phyloP scores from a whole-genome alignment of 768 basidiomycete species.

The Boletus edulis region DNA sequence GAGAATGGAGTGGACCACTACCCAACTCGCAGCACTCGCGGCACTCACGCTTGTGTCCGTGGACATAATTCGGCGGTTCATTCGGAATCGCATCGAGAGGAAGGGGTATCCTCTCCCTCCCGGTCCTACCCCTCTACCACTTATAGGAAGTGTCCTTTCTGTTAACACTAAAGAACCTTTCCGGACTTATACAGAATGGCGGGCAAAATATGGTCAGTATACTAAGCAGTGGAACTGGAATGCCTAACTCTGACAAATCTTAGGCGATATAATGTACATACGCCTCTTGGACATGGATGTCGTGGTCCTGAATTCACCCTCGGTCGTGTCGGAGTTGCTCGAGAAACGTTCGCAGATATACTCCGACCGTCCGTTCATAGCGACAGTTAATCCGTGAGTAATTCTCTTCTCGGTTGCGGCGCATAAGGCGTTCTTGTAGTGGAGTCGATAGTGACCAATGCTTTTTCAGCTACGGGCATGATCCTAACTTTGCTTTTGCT shows the following conservation, averaged over 20 bases:
- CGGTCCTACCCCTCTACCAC: background rate
- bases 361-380: background rate
- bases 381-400: background rate
- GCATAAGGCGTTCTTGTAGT: too few relatives aligned
- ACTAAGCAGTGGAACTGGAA: background rate
- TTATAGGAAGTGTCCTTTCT: background rate
- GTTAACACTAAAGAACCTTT: background rate
- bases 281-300: background rate
- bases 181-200: background rate
- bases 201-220: background rate
- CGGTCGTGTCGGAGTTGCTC: background rate
- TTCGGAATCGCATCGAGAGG: background rate
- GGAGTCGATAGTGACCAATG: too few relatives aligned
- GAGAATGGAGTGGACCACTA: background rate
- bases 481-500: background rate
- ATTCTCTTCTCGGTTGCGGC: too few relatives aligned
- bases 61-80: background rate
- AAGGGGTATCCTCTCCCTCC: background rate
- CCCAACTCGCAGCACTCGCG: background rate
- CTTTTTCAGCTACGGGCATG: background rate
- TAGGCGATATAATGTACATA: background rate
- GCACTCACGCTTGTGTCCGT: background rate
- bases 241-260: background rate
- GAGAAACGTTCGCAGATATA: background rate
- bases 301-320: background rate